These are phyloP conservation scores for Solanum aculeatissimum DNA, from an alignment of 305 asterid genomes.

Conservation along the genomic window DNA sequence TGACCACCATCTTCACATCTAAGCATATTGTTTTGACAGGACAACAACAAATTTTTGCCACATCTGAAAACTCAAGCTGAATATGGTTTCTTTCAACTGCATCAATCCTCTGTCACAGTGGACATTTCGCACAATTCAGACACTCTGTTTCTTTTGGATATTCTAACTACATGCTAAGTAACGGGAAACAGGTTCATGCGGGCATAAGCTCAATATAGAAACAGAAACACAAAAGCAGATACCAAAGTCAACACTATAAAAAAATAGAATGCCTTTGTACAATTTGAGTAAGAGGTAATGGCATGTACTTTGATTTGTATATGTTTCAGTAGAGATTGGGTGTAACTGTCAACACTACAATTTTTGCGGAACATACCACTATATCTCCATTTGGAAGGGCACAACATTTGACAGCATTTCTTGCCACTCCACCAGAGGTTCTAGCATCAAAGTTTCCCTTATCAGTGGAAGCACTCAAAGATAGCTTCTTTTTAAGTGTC, in stretches of 20 bases:
- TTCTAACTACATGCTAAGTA: neutral
- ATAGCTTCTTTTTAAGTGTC: conserved; percentile 19
- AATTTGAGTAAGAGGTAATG: neutral
- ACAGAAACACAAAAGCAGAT: neutral
- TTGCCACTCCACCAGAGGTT: conserved; percentile 88
- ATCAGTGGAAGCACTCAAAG: conserved; percentile 59
- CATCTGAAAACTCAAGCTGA: neutral
- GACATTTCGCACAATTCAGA: neutral
- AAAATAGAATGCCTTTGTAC: neutral
- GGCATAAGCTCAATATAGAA: neutral
- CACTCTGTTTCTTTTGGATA: neutral
- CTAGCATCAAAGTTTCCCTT: conserved; percentile 73
- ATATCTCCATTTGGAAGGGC: conserved; percentile 90
- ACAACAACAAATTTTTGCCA: neutral
- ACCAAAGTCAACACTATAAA: neutral
- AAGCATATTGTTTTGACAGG: neutral
- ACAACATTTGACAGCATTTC: conserved; percentile 79
- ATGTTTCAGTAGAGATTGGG: neutral
- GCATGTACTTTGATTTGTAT: neutral
- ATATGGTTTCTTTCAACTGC: neutral
- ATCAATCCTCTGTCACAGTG: neutral
- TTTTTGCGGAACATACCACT: conserved; percentile 69
- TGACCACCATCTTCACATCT: neutral
- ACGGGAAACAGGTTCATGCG: neutral
- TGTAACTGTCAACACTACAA: neutral